Evolutionary conservation across 306 rosid species (phyloP).

Genomic region (Arachis hypogaea): DNA sequence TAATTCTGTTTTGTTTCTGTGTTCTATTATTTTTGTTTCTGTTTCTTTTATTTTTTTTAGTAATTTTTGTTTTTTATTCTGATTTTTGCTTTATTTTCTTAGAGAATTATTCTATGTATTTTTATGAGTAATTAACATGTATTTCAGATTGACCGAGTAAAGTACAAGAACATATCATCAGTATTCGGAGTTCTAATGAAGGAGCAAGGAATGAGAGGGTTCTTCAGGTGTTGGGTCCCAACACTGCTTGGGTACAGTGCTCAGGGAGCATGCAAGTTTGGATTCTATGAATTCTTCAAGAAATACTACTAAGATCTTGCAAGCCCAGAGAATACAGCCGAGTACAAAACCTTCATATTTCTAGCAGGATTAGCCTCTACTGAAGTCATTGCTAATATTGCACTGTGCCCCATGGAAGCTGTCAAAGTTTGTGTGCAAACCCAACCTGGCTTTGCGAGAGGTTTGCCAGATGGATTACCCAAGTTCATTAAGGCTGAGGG

Average conservation of each 20-base stretch:
- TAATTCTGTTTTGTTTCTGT: no score
- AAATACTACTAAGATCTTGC: conserved; percentile 80
- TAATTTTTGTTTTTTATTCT: no score
- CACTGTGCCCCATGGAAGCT: conserved; percentile 89
- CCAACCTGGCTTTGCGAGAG: conserved; percentile 85
- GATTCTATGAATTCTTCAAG: conserved; percentile 86
- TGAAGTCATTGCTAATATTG: conserved; percentile 75
- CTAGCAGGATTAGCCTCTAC: conserved; percentile 87
- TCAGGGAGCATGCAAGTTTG: conserved; percentile 86
- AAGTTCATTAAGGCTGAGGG: conserved; percentile 77
- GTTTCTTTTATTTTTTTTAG: no score
- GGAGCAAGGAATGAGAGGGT: conserved; percentile 75
- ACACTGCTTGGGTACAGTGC: conserved; percentile 81
- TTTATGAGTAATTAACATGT: no score
- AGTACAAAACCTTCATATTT: conserved; percentile 79
- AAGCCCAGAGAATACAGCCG: conserved; percentile 69
- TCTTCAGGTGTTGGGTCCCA: conserved; percentile 83
- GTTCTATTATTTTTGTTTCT: no score
- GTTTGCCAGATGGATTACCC: conserved; percentile 74
- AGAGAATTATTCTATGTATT: no score
- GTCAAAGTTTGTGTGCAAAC: conserved; percentile 92
- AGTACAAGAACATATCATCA: conserved; percentile 68
- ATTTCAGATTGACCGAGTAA: conserved; percentile 67
- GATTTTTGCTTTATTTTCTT: no score
- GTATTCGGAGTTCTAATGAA: conserved; percentile 71